A percentile compares a stretch with the other conserved stretches of the same genome.
phyloP scores from a whole-genome alignment of 2,329 filamentous ascomycete genomes.

The Coniochaeta sp. region DNA sequence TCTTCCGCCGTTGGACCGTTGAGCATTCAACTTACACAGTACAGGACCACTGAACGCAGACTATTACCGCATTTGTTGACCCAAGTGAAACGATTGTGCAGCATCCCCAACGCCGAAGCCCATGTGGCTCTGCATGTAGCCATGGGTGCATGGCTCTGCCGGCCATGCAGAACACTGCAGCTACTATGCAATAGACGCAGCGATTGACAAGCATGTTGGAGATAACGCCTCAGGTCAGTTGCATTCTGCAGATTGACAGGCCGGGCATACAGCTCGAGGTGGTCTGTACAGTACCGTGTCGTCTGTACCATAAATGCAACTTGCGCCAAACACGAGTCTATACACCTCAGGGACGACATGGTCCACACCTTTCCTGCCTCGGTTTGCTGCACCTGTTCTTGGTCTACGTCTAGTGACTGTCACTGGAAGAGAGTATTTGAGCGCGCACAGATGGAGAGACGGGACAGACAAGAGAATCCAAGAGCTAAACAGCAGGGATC shows the following conservation, averaged over 20 bases:
- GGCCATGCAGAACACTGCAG: neutral
- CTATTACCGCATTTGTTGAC: neutral
- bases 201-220: neutral
- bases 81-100: neutral
- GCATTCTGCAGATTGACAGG: neutral
- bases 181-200: too few species aligned
- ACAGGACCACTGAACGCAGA: neutral
- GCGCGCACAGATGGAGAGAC: neutral
- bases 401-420: neutral
- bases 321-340: neutral
- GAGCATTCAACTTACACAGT: neutral
- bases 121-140: neutral
- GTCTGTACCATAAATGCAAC: too few species aligned
- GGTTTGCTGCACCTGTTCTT: neutral
- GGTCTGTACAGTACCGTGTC: too few species aligned
- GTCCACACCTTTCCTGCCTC: neutral
- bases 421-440: neutral
- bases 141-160: neutral
- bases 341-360: neutral
- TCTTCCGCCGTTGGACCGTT: neutral
- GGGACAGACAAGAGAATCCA: too few species aligned
- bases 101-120: neutral
- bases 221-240: neutral
- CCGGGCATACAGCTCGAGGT: too few species aligned
- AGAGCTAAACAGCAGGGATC: neutral